Conservation (phyloP, 257 asterid genomes). For the Solanum megistacrolobum region DNA sequence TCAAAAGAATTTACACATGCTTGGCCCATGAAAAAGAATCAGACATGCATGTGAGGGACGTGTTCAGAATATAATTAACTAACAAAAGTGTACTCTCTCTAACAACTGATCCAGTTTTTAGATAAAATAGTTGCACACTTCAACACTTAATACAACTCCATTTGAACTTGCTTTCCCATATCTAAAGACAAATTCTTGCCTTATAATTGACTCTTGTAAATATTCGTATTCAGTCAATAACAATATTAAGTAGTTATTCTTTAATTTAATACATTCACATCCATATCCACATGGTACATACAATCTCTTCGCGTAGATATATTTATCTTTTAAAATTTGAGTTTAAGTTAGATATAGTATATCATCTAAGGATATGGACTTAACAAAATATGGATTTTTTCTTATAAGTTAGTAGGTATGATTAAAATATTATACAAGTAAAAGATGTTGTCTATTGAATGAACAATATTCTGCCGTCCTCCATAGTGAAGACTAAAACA, state of each 20-base stretch:
- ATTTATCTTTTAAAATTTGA: background rate
- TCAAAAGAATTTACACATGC: constrained; percentile 1
- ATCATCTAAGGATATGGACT: background rate
- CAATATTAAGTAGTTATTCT: too few species aligned
- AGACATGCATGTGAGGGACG: rapidly evolving
- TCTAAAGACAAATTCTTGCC: background rate
- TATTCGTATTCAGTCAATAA: background rate
- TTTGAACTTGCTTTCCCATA: constrained; percentile 34
- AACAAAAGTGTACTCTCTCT: background rate
- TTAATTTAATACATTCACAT: background rate
- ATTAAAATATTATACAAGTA: background rate
- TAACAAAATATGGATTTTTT: background rate
- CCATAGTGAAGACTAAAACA: background rate
- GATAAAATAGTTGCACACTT: background rate
- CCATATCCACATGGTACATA: background rate
- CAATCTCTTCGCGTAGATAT: background rate
- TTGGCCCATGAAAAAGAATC: constrained; percentile 17
- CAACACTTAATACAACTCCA: constrained; percentile 24
- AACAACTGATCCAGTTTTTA: too few species aligned
- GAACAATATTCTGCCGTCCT: background rate
- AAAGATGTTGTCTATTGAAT: background rate
- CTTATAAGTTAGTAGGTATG: background rate
- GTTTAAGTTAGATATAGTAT: background rate
- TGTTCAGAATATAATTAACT: background rate
- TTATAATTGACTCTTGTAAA: background rate